Evolutionary conservation across 345 rosid species (phyloP).

Genomic region (Syzygium grande): DNA sequence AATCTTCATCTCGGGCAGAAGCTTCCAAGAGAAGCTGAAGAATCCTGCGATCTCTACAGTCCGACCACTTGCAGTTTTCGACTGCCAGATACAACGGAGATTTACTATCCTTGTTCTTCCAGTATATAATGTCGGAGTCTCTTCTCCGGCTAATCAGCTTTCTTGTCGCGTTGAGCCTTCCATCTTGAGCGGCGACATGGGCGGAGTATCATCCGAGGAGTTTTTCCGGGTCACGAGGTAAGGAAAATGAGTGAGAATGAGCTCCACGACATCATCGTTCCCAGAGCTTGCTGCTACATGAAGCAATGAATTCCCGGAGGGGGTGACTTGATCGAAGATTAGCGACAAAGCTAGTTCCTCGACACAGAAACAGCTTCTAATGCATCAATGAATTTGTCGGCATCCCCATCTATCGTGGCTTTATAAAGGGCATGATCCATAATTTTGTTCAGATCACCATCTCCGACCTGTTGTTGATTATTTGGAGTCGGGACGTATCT

Average conservation of each 20-base stretch:
- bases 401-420: not conserved
- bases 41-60: no score
- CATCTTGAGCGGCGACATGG: no score
- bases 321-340: not conserved
- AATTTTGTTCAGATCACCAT: not conserved
- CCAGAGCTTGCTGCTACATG: not conserved
- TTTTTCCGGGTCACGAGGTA: no score
- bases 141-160: no score
- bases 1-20: not conserved
- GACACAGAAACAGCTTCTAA: no score
- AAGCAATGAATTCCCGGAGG: not conserved
- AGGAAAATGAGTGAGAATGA: not conserved
- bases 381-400: not conserved
- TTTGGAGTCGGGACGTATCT: not conserved
- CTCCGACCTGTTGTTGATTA: not conserved
- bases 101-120: no score
- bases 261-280: not conserved
- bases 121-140: no score
- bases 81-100: no score
- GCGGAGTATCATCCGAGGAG: no score
- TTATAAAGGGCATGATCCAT: not conserved
- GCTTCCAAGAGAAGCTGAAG: not conserved
- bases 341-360: not conserved
- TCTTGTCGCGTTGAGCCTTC: rapidly evolving
- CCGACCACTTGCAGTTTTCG: no score